phyloP scores from a whole-genome alignment of 257 asterid species.

The Galeopsis tetrahit region DNA sequence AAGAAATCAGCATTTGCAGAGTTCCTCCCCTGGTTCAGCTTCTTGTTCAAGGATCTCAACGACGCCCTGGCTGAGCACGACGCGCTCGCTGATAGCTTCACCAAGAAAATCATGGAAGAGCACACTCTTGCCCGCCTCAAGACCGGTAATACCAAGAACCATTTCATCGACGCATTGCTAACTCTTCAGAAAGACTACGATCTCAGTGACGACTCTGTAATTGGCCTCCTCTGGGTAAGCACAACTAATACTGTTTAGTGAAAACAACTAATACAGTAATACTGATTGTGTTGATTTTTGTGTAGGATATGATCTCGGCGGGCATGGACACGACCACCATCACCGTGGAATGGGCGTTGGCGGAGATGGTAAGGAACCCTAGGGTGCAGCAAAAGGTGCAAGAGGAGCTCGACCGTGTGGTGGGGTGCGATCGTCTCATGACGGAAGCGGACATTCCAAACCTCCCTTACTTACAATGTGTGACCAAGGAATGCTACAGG shows the following conservation, averaged over 20 bases:
- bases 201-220: constrained; percentile 68
- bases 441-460: constrained; percentile 66
- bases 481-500: constrained; percentile 70
- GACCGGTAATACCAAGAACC: constrained; percentile 74
- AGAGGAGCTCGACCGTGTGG: constrained; percentile 71
- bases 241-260: no score
- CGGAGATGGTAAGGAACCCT: constrained; percentile 77
- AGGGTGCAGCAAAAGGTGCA: constrained; percentile 85
- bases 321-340: constrained; percentile 90
- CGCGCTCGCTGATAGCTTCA: constrained; percentile 50
- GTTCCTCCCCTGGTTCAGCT: constrained; percentile 62
- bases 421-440: constrained; percentile 60
- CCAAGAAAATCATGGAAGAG: constrained; percentile 79
- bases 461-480: constrained; percentile 69
- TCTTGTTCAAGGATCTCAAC: constrained; percentile 57
- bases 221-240: constrained; percentile 81
- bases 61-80: constrained; percentile 54
- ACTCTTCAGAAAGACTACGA: constrained; percentile 77
- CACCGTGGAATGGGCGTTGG: constrained; percentile 80
- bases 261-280: no score
- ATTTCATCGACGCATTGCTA: constrained; percentile 79
- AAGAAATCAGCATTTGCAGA: constrained; percentile 56
- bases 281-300: not conserved
- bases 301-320: constrained; percentile 88
- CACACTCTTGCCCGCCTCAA: constrained; percentile 64